Conservation (phyloP, 441 rosid genomes). For the Corymbia calophylla region DNA sequence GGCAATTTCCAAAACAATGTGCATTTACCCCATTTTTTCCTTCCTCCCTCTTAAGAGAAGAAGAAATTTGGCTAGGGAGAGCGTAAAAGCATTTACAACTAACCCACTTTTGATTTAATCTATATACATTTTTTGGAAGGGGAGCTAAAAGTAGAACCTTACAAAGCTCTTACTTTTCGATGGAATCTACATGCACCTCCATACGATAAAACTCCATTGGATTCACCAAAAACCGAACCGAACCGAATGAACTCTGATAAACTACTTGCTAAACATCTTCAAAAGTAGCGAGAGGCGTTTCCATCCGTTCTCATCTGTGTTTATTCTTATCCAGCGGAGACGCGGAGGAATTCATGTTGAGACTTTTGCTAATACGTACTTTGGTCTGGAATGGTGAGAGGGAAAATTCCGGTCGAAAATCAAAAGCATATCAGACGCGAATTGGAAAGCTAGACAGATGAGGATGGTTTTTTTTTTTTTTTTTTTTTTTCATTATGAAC, state of each 20-base stretch:
- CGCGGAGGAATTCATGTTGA: neutral
- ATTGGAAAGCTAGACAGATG: neutral
- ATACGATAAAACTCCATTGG: neutral
- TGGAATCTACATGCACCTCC: neutral
- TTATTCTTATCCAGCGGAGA: neutral
- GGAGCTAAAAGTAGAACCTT: neutral
- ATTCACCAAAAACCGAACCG: neutral
- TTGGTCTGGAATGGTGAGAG: neutral
- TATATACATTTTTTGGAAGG: neutral
- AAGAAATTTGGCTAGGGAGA: neutral
- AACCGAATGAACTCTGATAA: neutral
- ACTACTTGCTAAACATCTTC: neutral
- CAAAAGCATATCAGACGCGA: neutral
- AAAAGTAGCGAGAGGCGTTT: neutral
- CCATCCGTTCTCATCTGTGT: neutral
- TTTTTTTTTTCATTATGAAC: neutral
- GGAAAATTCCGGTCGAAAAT: neutral
- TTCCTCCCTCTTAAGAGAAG: neutral
- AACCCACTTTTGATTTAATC: neutral
- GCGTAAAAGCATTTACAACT: neutral
- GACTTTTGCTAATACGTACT: neutral
- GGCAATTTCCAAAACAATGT: neutral
- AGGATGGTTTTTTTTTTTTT: neutral
- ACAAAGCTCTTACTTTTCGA: neutral
- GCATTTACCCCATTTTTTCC: neutral